Evolutionary conservation across 140 eudicot species (phyloP), one percentile per base, ranked within the genome.

Genomic region (Cichorium intybus): DNA sequence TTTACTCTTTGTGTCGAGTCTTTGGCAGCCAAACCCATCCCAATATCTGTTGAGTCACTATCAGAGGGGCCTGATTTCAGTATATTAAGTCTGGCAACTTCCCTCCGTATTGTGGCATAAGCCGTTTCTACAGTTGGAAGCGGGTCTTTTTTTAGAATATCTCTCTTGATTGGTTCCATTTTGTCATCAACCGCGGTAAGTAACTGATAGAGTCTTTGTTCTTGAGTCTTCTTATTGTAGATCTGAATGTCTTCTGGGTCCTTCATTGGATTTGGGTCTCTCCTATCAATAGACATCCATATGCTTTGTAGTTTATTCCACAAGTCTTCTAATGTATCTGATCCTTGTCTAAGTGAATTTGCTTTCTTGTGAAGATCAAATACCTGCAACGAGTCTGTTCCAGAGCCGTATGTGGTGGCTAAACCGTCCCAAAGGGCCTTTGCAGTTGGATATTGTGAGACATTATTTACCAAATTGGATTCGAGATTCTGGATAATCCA

Each of bases 191-290:
- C n/a, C 9, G 22, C 54, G 2, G 33, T 61, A 1, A 61, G 54
- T 22, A 61, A 39, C 34, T 61, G 68, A 6, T 61, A 61, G 8
- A 41, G n/a, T n/a, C n/a, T n/a, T n/a, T n/a, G n/a, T n/a, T n/a
- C n/a, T n/a, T n/a, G 55, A 15, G 35, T 61, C 34, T 20, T 61
- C 35, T 43, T 39, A n/a, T 61, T 39, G 54, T 35, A 61, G 35
- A 24, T 61, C 22, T 39, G 51, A 12, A 61, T 61, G 12, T 61
- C 67, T n/a, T 61, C 53, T 0, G 64, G 48, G 47, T 61, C 67
- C 37, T 35, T 61, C 52, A 61, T 61, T 12, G 54, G 52, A 7
- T 61, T 61, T 15, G 54, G 68, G 15, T 61, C 37, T 15, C 53
- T 61, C 4, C 68, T 39, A 24, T 61, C 68, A 24, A 35, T 61